These are phyloP conservation scores for Aspergillus nanangensis DNA, from an alignment of 495 filamentous ascomycete species.

Conservation along the genomic window DNA sequence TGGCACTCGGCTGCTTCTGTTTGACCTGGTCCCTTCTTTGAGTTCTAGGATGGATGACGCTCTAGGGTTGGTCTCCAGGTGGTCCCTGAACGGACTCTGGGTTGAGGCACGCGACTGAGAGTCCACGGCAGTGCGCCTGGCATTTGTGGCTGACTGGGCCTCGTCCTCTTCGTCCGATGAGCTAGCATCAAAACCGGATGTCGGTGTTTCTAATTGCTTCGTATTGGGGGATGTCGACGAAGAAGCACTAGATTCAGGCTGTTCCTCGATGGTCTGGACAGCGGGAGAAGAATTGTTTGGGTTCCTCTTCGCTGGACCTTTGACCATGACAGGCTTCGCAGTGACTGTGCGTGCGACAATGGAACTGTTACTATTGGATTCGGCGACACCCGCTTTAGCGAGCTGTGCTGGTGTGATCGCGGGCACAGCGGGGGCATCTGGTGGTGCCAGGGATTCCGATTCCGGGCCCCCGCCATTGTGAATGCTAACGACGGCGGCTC, in stretches of 20 bases:
- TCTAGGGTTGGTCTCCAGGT: conserved; percentile 20
- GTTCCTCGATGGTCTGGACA: conserved; percentile 22
- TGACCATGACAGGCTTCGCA: conserved; percentile 45
- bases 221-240: conserved; percentile 13
- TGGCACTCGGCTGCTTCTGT: conserved; percentile 21
- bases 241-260: conserved; percentile 12
- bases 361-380: conserved; percentile 35
- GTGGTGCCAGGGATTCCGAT: conserved; percentile 28
- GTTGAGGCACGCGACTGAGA: conserved; percentile 44
- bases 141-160: conserved; percentile 15
- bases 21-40: conserved; percentile 19
- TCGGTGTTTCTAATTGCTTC: conserved; percentile 16
- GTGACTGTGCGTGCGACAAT: conserved; percentile 40
- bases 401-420: conserved; percentile 47
- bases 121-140: conserved; percentile 30
- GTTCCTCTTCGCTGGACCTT: conserved; percentile 28
- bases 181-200: conserved; percentile 33
- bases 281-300: conserved; percentile 4
- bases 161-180: conserved; percentile 36
- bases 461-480: conserved; percentile 48
- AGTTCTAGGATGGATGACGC: conserved; percentile 13
- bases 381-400: conserved; percentile 35
- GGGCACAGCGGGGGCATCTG: conserved; percentile 47
- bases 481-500: conserved; percentile 87
- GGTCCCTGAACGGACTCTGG: conserved; percentile 58